A percentile compares a stretch with the other conserved stretches of the same genome.
Conservation (phyloP, 2,329 filamentous ascomycete genomes). For the Pyrenophora teres region DNA sequence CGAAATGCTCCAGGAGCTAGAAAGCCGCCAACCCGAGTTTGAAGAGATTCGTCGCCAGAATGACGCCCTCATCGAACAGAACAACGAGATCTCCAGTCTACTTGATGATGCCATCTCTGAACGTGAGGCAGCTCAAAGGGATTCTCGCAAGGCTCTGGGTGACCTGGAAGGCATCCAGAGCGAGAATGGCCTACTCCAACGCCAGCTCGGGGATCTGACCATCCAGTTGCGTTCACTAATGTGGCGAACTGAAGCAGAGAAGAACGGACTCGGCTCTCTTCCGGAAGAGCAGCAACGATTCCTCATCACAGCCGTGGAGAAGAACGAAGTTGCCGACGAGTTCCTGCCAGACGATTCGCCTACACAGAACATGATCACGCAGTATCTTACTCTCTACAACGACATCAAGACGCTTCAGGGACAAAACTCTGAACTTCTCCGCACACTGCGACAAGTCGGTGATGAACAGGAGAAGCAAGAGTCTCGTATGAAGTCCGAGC, state of each 20-base stretch:
- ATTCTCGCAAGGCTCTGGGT: slow-evolving; percentile 77
- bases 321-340: slow-evolving; percentile 74
- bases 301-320: slow-evolving; percentile 72
- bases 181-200: slow-evolving; percentile 78
- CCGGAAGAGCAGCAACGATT: slow-evolving; percentile 73
- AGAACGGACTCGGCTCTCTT: slow-evolving; percentile 76
- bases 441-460: slow-evolving; percentile 81
- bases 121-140: slow-evolving; percentile 77
- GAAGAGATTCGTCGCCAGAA: slow-evolving; percentile 84
- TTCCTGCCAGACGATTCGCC: slow-evolving; percentile 70
- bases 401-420: slow-evolving; percentile 82
- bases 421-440: slow-evolving; percentile 83
- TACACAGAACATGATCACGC: slow-evolving; percentile 85
- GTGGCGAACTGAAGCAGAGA: slow-evolving; percentile 80
- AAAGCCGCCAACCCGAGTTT: slow-evolving; percentile 84
- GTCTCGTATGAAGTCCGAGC: slow-evolving; percentile 64
- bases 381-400: slow-evolving; percentile 88
- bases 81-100: slow-evolving; percentile 76
- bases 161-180: slow-evolving; percentile 64
- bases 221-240: slow-evolving; percentile 89
- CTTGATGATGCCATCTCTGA: slow-evolving; percentile 82
- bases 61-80: slow-evolving; percentile 76
- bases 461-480: slow-evolving; percentile 92
- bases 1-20: slow-evolving; percentile 81
- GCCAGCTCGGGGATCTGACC: slow-evolving; percentile 86